Conservation (phyloP, 2,329 filamentous ascomycete genomes). For the Myriosclerotinia curreyana region DNA sequence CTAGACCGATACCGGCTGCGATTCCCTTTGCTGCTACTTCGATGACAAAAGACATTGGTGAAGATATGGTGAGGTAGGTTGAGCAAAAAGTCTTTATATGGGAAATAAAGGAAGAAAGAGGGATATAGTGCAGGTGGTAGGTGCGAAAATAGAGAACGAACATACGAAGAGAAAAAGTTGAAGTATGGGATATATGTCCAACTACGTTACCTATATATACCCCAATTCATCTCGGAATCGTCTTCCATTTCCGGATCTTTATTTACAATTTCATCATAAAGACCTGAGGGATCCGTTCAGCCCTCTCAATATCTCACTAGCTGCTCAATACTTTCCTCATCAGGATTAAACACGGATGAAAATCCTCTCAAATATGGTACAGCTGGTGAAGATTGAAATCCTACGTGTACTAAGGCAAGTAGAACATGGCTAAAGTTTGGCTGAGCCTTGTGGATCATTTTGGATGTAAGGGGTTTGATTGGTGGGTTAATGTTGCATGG, state of each 20-base stretch:
- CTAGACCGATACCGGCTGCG: constrained; percentile 33
- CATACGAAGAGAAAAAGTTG: background rate
- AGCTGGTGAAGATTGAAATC: background rate
- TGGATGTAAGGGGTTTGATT: background rate
- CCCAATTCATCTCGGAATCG: background rate
- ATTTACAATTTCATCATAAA: background rate
- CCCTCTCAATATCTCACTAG: background rate
- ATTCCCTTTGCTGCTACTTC: constrained; percentile 25
- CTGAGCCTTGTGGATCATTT: background rate
- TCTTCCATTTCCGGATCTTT: background rate
- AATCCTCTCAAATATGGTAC: background rate
- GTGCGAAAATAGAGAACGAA: background rate
- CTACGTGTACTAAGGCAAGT: background rate
- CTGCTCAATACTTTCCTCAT: background rate
- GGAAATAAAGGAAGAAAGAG: background rate
- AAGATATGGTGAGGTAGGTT: too few species aligned
- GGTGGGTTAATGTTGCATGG: background rate
- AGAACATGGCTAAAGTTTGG: background rate
- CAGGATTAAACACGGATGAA: background rate
- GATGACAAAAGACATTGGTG: background rate
- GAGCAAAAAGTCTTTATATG: background rate
- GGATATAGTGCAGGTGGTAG: background rate
- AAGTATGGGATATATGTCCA: background rate
- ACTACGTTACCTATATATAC: background rate
- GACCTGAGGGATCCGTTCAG: background rate